A percentile compares a stretch with the other conserved stretches of the same genome.
These are phyloP conservation scores for Hypoxylon fragiforme DNA, from an alignment of 495 filamentous ascomycete genomes.

Conservation along the genomic window DNA sequence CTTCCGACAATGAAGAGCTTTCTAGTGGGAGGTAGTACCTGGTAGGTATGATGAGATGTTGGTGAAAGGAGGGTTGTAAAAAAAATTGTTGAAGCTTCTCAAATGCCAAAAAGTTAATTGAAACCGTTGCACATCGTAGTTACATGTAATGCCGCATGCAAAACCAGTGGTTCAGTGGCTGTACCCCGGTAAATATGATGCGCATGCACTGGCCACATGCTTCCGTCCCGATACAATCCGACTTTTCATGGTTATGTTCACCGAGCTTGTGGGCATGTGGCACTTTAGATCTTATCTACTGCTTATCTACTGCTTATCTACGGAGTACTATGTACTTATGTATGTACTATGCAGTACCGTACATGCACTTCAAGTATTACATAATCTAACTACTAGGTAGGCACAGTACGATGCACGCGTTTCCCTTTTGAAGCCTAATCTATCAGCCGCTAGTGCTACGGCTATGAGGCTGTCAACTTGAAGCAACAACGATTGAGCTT, in stretches of 20 bases:
- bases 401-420: conserved; percentile 22
- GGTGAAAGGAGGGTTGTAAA: conserved; percentile 2
- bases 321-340: too few species aligned
- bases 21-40: conserved; percentile 12
- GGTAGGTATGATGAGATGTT: conserved; percentile 1
- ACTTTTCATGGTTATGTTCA: too few species aligned
- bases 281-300: too few species aligned
- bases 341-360: too few species aligned
- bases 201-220: conserved; percentile 35
- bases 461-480: too few species aligned
- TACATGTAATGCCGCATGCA: conserved; percentile 31
- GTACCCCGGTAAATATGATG: neutral
- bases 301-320: too few species aligned
- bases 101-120: conserved; percentile 22
- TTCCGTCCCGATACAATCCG: neutral
- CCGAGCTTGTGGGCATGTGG: too few species aligned
- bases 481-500: too few species aligned
- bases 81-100: conserved; percentile 21
- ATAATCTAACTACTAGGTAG: neutral
- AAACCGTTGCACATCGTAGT: neutral
- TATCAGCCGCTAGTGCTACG: conserved; percentile 2
- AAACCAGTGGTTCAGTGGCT: too few species aligned
- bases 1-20: conserved; percentile 12
- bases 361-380: too few species aligned
- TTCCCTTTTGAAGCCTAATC: conserved; percentile 34